Percentiles rank a stretch among this genome's conserved stretches.
Conservation (phyloP, 2,329 filamentous ascomycete genomes). For the Fusarium sp. region DNA sequence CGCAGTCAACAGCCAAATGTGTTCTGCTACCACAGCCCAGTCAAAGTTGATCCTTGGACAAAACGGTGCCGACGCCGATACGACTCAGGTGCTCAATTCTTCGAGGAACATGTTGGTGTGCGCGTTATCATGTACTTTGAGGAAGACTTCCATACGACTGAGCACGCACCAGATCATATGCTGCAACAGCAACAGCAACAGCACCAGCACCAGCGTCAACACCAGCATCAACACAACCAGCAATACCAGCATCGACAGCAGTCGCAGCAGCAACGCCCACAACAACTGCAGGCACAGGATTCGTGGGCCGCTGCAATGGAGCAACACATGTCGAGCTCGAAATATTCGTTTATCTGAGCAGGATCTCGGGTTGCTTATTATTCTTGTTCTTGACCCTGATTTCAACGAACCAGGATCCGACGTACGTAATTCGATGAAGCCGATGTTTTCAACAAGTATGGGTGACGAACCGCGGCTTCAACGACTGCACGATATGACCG, state of each 20-base stretch:
- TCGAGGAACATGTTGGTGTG: constrained; percentile 56
- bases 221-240: constrained; percentile 31
- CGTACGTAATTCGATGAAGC: constrained; percentile 26
- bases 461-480: constrained; percentile 21
- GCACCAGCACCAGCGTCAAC: constrained; percentile 12
- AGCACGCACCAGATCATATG: constrained; percentile 54
- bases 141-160: constrained; percentile 58
- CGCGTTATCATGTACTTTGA: constrained; percentile 59
- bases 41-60: constrained; percentile 60
- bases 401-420: constrained; percentile 1
- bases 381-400: constrained; percentile 14
- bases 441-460: constrained; percentile 26
- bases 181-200: constrained; percentile 37
- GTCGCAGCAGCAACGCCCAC: constrained; percentile 33
- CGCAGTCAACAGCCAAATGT: constrained; percentile 56
- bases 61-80: constrained; percentile 60
- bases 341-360: constrained; percentile 54
- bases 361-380: constrained; percentile 34
- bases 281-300: constrained; percentile 49
- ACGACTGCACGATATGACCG: constrained; percentile 35
- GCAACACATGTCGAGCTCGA: constrained; percentile 45
- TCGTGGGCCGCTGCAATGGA: constrained; percentile 56
- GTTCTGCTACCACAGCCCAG: constrained; percentile 60
- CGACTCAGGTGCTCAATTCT: constrained; percentile 54
- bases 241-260: constrained; percentile 33